Evolutionary conservation across 1,139 yeast genomes (phyloP).

Genomic region (Zygosaccharomyces pseudobailii): DNA sequence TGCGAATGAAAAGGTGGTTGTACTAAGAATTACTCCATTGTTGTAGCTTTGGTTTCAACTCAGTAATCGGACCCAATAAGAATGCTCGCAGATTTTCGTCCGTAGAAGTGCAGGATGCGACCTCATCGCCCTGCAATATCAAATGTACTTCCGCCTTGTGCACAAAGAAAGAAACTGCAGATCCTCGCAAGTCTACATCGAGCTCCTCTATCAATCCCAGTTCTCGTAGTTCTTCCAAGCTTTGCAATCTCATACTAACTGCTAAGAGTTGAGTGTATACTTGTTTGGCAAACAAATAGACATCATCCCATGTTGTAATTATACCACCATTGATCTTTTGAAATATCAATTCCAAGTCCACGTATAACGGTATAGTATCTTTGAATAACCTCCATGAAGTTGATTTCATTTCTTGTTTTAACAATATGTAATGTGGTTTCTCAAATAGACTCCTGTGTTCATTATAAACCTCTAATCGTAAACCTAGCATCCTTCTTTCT

Average conservation of each 20-base stretch:
- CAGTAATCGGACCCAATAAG: constrained; percentile 9
- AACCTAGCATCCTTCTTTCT: constrained; percentile 36
- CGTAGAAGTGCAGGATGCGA: constrained; percentile 15
- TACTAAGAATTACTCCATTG: constrained; percentile 9
- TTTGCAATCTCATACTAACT: constrained; percentile 14
- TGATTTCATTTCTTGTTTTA: constrained; percentile 34
- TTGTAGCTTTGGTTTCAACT: constrained; percentile 5
- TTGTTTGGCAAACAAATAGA: constrained; percentile 27
- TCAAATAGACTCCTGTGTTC: constrained; percentile 28
- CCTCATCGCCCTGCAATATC: constrained; percentile 13
- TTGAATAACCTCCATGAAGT: constrained; percentile 38
- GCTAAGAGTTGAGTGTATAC: constrained; percentile 18
- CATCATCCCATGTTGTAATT: constrained; percentile 16
- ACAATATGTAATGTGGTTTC: constrained; percentile 41
- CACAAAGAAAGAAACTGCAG: constrained; percentile 18
- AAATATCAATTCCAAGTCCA: constrained; percentile 30
- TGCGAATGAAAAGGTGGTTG: constrained; percentile 13
- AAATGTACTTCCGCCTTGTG: constrained; percentile 13
- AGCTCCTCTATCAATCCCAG: constrained; percentile 15
- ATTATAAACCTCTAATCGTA: constrained; percentile 43
- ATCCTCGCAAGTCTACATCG: constrained; percentile 21
- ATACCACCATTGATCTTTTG: constrained; percentile 16
- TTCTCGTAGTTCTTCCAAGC: constrained; percentile 15
- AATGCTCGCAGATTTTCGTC: constrained; percentile 7
- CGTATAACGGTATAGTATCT: constrained; percentile 42